Conservation (phyloP, 179 eudicot species). For the Amaranthus tricolor region DNA sequence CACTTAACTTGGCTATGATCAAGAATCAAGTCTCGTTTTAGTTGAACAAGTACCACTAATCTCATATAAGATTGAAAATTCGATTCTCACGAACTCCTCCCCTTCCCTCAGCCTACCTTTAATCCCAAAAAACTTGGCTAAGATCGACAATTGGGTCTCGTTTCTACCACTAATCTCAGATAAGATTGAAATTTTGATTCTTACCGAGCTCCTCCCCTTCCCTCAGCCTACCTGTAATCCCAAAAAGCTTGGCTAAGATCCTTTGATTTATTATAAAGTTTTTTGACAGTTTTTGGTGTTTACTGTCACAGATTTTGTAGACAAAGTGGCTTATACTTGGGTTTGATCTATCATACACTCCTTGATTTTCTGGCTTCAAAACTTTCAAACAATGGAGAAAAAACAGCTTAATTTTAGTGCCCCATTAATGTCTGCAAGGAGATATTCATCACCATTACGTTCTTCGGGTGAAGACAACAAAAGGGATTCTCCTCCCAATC, state of each 20-base stretch:
- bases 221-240: too few species aligned
- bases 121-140: too few species aligned
- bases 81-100: background rate
- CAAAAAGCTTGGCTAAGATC: too few species aligned
- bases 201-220: too few species aligned
- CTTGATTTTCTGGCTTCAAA: background rate
- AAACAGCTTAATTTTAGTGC: conserved; percentile 64
- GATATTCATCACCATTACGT: conserved; percentile 43
- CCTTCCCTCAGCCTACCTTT: too few species aligned
- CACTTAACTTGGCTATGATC: too few species aligned
- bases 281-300: background rate
- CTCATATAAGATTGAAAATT: background rate
- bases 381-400: conserved; percentile 45
- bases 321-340: conserved; percentile 4
- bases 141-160: background rate
- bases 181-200: background rate
- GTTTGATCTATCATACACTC: background rate
- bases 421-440: conserved; percentile 75
- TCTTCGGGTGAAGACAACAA: conserved; percentile 28
- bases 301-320: conserved; percentile 16
- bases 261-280: background rate
- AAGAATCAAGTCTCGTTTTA: background rate
- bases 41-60: background rate
- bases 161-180: background rate
- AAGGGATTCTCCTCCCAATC: conserved; percentile 14